Evolutionary conservation across 768 basidiomycete genomes (phyloP), one percentile per base, ranked within the genome.

Genomic region (Collybia mongolica): DNA sequence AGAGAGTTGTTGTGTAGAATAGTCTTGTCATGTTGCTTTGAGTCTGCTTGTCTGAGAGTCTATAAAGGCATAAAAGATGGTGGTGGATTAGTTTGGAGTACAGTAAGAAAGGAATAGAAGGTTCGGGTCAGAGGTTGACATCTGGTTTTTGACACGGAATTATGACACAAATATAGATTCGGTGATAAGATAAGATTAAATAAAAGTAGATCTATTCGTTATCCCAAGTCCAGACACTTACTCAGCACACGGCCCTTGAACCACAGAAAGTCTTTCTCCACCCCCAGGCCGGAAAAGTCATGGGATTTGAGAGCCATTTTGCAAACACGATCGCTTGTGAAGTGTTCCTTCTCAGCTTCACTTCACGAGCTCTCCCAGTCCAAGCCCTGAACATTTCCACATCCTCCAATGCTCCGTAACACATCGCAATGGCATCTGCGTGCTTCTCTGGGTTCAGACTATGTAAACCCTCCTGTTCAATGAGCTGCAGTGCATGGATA

Each of bases 341-440:
- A 12, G 52, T 54, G 22, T 54, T 44, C 2, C 36, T 32, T 19
- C 51, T 42, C n/a, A 54, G 56, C 18, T 66, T 60, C 3, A 55
- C 58, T 3, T 65, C 65, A 2, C 63, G 58, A 23, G 65, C 72
- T 26, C 55, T 53, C 42, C 54, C 54, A 14, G 63, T 56, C 72
- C 72, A 74, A 29, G 55, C 51, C 42, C 56, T 60, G 48, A 76
- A 76, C 46, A 65, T 65, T 23, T 65, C 55, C 14, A 54, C 59
- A 35, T 76, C 71, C 17, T 62, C 60, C 15, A 76, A 54, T 8
- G 71, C 72, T 1, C 72, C 74, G 54, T 72, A 73, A 39, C 71
- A 72, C 65, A 72, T 69, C 2, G 71, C 71, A 20, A 76, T 66
- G 5, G 55, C 60, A 43, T 76, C 74, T 9, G 68, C 55, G 35